Evolutionary conservation across 306 rosid species (phyloP).

Genomic region (Lathyrus tuberosus): DNA sequence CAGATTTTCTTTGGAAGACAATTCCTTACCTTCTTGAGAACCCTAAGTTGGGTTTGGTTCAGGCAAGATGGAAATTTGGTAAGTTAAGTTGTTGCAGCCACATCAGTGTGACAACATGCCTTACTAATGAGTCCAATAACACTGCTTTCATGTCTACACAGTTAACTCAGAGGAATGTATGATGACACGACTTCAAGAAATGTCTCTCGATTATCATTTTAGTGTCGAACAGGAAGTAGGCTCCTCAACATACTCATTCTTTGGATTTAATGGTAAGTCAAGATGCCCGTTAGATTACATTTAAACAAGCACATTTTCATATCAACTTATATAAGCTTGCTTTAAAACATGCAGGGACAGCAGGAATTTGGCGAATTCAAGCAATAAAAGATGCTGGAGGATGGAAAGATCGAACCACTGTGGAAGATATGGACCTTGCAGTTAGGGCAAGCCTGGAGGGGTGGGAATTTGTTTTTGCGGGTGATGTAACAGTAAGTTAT

Average conservation of each 20-base stretch:
- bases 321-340: slow-evolving; percentile 30
- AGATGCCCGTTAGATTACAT: slow-evolving; percentile 14
- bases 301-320: slow-evolving; percentile 30
- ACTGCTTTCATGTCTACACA: slow-evolving; percentile 31
- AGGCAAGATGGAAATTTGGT: slow-evolving; percentile 70
- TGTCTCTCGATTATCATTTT: slow-evolving; percentile 66
- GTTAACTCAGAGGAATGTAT: slow-evolving; percentile 64
- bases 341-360: slow-evolving; percentile 51
- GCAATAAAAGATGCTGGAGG: slow-evolving; percentile 66
- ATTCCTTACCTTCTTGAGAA: slow-evolving; percentile 58
- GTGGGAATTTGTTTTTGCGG: slow-evolving; percentile 59
- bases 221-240: slow-evolving; percentile 67
- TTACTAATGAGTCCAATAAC: slow-evolving; percentile 12
- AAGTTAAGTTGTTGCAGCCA: slow-evolving; percentile 31
- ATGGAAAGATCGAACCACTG: slow-evolving; percentile 66
- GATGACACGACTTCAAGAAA: slow-evolving; percentile 62
- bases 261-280: slow-evolving; percentile 62
- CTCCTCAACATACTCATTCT: slow-evolving; percentile 63
- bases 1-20: slow-evolving; percentile 58
- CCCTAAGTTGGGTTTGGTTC: slow-evolving; percentile 60
- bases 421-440: slow-evolving; percentile 67
- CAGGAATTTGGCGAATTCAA: slow-evolving; percentile 56
- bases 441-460: slow-evolving; percentile 64
- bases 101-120: slow-evolving; percentile 35
- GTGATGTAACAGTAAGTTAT: slow-evolving; percentile 54